Base-by-base conservation (phyloP, 2,329 filamentous ascomycete genomes). In the Gaeumannomyces tritici region DNA sequence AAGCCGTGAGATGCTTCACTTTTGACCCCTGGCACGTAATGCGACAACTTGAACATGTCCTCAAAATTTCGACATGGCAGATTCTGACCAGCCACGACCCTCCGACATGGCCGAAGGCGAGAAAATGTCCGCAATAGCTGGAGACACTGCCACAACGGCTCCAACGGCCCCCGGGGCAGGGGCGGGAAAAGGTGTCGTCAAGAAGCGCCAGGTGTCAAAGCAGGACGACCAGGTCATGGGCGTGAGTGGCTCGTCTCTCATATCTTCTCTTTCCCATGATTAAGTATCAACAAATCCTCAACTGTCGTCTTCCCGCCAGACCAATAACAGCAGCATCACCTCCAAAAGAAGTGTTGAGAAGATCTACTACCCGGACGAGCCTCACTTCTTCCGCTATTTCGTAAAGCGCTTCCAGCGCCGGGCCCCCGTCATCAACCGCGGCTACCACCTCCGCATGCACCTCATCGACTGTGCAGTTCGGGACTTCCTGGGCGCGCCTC, bases 281-380 rank as follows among this genome's bases (percentile, higher is more conserved):
- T n/a, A 51, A 51, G 33, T 54, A 29, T 21, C 35, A 18, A 62
- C 33, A 28, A 13, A 47, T 57, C 56, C 26, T 29, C 62, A 64
- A 29, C 28, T 26, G 26, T 29, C 24, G 7, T 33, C 18, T 57
- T 69, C 35, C 21, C 24, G 6, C 26, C 35, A 90, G 84, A 97
- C 92, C 63, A 96, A 96, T 73, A 93, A 87, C 72, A 93, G 90
- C 74, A 96, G 90, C 70, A 96, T 96, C 67, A 88, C 93, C 21
- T 96, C 92, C 18, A 97, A 97, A 73, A 81, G 92, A 67, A 95
- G 91, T 69, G 93, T 97, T n/a, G 92, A 96, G 71, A 88, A 88
- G 68, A 79, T 96, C 18, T 97, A 97, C 73, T 88, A 90, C 70
- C 81, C 88, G 21, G 69, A 85, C 65, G 86, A 96, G 69, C 84